Conservation (phyloP, 2,329 filamentous ascomycete species). For the Aspergillus sp. region DNA sequence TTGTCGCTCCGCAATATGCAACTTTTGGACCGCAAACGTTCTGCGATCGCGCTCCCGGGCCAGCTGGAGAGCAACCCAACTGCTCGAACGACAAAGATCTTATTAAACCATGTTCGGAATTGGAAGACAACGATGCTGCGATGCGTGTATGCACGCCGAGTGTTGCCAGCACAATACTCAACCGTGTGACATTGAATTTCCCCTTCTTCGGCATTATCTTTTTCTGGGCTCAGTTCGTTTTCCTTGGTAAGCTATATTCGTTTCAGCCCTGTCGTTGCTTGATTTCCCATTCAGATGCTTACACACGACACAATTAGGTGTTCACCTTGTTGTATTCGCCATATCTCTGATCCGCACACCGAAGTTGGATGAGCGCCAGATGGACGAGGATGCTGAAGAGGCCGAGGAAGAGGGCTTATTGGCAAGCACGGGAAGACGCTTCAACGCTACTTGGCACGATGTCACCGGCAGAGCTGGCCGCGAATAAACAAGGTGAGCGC, state of each 20-base stretch:
- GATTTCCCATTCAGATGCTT: background rate
- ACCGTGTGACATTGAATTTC: slow-evolving; percentile 86
- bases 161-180: slow-evolving; percentile 84
- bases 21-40: slow-evolving; percentile 92
- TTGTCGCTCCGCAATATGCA: slow-evolving; percentile 91
- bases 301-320: slow-evolving; percentile 21
- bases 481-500: slow-evolving; percentile 5
- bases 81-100: slow-evolving; percentile 59
- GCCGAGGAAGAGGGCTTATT: slow-evolving; percentile 91
- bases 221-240: slow-evolving; percentile 94
- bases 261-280: background rate
- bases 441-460: slow-evolving; percentile 82
- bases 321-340: slow-evolving; percentile 74
- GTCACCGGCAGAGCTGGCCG: slow-evolving; percentile 53
- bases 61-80: slow-evolving; percentile 59
- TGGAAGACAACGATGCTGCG: slow-evolving; percentile 59
- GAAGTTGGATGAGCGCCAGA: slow-evolving; percentile 61
- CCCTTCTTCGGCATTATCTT: slow-evolving; percentile 87
- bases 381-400: slow-evolving; percentile 82
- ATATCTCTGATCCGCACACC: slow-evolving; percentile 74
- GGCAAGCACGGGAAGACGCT: slow-evolving; percentile 69
- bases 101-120: slow-evolving; percentile 74
- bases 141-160: slow-evolving; percentile 80
- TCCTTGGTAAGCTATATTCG: slow-evolving; percentile 49
- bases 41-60: slow-evolving; percentile 61